phyloP scores from a whole-genome alignment of 2,329 filamentous ascomycete genomes.

The Arthrobotrys sinensis region DNA sequence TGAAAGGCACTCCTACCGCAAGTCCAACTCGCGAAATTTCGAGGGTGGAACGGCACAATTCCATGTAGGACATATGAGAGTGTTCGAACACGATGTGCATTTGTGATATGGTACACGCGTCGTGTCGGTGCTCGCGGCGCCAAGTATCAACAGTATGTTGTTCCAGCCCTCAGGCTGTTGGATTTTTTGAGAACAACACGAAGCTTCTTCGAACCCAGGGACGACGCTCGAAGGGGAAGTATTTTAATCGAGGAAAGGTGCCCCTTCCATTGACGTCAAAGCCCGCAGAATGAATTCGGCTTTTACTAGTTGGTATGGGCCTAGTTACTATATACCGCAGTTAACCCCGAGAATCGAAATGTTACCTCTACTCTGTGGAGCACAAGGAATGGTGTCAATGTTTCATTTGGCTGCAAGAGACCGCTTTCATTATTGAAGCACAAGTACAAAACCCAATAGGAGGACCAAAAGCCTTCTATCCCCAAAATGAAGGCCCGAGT shows the following conservation, averaged over 20 bases:
- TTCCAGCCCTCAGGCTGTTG: slow-evolving; percentile 21
- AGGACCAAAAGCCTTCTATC: background rate
- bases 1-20: background rate
- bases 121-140: no score
- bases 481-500: background rate
- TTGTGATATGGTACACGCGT: no score
- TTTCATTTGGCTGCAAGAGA: slow-evolving; percentile 40
- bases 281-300: background rate
- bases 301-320: background rate
- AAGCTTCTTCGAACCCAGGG: background rate
- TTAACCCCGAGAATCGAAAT: background rate
- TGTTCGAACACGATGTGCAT: no score
- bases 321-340: slow-evolving; percentile 12
- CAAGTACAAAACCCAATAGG: slow-evolving; percentile 6
- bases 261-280: slow-evolving; percentile 32
- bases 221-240: slow-evolving; percentile 2
- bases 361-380: slow-evolving; percentile 27
- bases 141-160: background rate
- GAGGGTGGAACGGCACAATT: slow-evolving; percentile 3
- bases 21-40: slow-evolving; percentile 11
- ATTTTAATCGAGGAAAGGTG: background rate
- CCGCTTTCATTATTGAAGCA: slow-evolving; percentile 47
- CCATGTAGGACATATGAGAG: background rate
- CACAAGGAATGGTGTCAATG: slow-evolving; percentile 52
- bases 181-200: slow-evolving; percentile 29